phyloP scores from a whole-genome alignment of 768 basidiomycete genomes.

The Candolleomyces efflorescens region DNA sequence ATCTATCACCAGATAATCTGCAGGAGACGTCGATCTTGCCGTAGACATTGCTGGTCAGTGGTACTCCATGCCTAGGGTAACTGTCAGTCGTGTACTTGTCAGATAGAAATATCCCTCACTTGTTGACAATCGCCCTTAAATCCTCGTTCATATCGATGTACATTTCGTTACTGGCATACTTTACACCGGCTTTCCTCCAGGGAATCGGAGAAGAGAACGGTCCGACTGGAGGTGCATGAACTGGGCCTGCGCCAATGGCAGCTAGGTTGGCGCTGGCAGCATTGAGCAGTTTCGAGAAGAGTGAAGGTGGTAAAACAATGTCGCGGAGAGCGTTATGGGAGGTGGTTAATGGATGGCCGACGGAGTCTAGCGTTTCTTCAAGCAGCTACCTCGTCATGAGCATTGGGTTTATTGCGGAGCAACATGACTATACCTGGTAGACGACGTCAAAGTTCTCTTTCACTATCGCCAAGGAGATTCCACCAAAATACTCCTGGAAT shows the following conservation, averaged over 20 bases:
- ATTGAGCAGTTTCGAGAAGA: constrained; percentile 67
- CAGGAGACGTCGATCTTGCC: constrained; percentile 78
- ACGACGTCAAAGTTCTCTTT: constrained; percentile 94
- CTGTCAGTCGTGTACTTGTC: constrained; percentile 1
- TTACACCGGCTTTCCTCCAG: constrained; percentile 83
- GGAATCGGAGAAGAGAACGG: constrained; percentile 89
- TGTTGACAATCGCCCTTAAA: constrained; percentile 72
- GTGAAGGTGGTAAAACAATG: constrained; percentile 88
- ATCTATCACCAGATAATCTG: constrained; percentile 63
- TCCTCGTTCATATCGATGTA: constrained; percentile 90
- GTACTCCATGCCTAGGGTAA: constrained; percentile 56
- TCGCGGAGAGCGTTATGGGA: constrained; percentile 87
- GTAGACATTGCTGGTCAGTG: constrained; percentile 63
- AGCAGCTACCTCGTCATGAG: constrained; percentile 52
- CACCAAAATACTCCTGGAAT: constrained; percentile 82
- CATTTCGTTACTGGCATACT: constrained; percentile 86
- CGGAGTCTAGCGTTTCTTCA: constrained; percentile 93
- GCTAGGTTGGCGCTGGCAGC: constrained; percentile 49
- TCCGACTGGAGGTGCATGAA: constrained; percentile 16
- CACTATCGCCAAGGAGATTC: constrained; percentile 72
- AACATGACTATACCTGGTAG: constrained; percentile 65
- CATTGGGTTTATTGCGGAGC: constrained; percentile 2
- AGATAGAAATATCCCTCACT: constrained; percentile 33
- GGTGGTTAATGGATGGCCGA: constrained; percentile 89
- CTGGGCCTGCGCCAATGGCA: constrained; percentile 19